Percentiles rank a stretch among this genome's conserved stretches.
Conservation (phyloP, 768 basidiomycete species). For the Mycena galopus region DNA sequence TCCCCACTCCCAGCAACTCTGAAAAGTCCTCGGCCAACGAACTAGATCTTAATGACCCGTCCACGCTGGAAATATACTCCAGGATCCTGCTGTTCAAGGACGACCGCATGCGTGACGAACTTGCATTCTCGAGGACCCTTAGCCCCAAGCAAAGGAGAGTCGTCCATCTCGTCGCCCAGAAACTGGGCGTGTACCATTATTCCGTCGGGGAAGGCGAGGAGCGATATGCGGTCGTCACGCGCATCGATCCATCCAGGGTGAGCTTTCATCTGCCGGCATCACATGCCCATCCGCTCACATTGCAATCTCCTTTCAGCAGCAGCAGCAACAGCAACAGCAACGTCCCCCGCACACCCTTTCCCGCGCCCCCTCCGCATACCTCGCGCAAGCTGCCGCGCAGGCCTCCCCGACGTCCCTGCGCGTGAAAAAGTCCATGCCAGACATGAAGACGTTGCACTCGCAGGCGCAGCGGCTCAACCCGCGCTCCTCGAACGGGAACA, state of each 20-base stretch:
- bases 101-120: conserved; percentile 96
- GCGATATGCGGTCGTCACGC: conserved; percentile 93
- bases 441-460: conserved; percentile 89
- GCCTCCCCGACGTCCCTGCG: conserved; percentile 72
- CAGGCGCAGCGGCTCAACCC: conserved; percentile 84
- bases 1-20: conserved; percentile 72
- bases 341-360: conserved; percentile 78
- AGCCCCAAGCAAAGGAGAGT: conserved; percentile 88
- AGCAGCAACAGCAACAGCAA: conserved; percentile 56
- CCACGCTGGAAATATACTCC: conserved; percentile 97
- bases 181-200: conserved; percentile 94
- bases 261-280: conserved; percentile 38
- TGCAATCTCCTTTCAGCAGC: conserved; percentile 23
- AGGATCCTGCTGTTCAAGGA: conserved; percentile 97
- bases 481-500: conserved; percentile 90
- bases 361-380: conserved; percentile 85
- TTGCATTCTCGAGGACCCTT: conserved; percentile 93
- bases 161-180: conserved; percentile 97
- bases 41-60: conserved; percentile 95
- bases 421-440: conserved; percentile 98
- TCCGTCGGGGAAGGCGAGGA: conserved; percentile 95
- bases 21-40: conserved; percentile 77
- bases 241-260: conserved; percentile 87
- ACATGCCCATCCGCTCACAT: conserved; percentile 15
- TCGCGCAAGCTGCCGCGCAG: conserved; percentile 63